These are phyloP conservation scores for Nannochloris sp. DNA, from an alignment of 139 green algal species.

Conservation along the genomic window DNA sequence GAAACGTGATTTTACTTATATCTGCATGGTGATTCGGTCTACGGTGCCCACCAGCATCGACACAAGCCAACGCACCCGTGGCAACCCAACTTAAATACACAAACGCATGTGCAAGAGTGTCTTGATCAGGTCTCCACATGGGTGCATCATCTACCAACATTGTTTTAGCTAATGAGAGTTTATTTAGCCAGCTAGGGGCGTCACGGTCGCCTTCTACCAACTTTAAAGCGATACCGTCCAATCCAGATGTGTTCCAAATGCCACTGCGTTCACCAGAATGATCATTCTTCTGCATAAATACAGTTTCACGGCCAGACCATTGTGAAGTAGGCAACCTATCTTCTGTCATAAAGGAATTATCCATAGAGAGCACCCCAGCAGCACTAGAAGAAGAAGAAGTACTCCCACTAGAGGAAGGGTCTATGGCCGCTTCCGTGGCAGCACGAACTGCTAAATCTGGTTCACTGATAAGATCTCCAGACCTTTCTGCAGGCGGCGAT, in stretches of 20 bases:
- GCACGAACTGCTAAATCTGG: too few species aligned
- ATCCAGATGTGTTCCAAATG: conserved; percentile 54
- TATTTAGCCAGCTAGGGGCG: conserved; percentile 64
- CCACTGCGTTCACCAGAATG: conserved; percentile 54
- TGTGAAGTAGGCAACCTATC: too few species aligned
- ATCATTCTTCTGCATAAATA: conserved; percentile 77
- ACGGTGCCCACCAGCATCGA: conserved; percentile 86
- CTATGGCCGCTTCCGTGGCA: too few species aligned
- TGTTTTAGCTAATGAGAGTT: conserved; percentile 64
- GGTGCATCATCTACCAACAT: conserved; percentile 66
- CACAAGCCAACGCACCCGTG: conserved; percentile 81
- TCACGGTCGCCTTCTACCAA: conserved; percentile 68
- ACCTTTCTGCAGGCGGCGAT: not conserved
- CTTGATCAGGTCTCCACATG: conserved; percentile 36
- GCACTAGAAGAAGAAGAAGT: too few species aligned
- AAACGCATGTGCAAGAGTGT: conserved; percentile 37
- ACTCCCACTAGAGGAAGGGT: too few species aligned
- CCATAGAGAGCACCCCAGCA: too few species aligned
- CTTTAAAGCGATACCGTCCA: conserved; percentile 39
- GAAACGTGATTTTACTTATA: conserved; percentile 75
- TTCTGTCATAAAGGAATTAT: too few species aligned
- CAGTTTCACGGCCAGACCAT: conserved; percentile 37
- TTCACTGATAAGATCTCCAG: too few species aligned
- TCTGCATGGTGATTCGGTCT: conserved; percentile 90
- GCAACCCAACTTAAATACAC: conserved; percentile 81